Evolutionary conservation across 75 land plant species (phyloP).

Genomic region (Cryptomeria japonica): DNA sequence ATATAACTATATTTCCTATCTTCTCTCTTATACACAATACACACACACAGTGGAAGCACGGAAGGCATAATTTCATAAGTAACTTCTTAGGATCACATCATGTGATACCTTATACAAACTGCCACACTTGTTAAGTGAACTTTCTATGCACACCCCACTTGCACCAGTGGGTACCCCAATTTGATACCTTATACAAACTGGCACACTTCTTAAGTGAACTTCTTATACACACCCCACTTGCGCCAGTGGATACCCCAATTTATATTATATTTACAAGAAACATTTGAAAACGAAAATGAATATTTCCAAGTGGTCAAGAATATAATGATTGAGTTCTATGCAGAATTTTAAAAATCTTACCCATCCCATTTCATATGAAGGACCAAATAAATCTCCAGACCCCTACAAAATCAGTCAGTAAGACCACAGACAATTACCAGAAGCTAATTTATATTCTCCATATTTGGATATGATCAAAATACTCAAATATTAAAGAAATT

Average conservation of each 20-base stretch:
- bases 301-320: background rate
- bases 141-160: background rate
- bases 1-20: background rate
- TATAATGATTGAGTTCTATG: background rate
- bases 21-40: background rate
- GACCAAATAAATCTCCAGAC: background rate
- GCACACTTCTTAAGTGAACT: background rate
- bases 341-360: background rate
- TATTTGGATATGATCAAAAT: background rate
- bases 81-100: background rate
- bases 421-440: too few species aligned
- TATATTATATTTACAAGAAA: background rate
- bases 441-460: too few species aligned
- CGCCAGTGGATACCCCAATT: background rate
- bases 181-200: background rate
- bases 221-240: background rate
- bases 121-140: background rate
- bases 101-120: background rate
- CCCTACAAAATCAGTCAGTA: too few species aligned
- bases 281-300: background rate
- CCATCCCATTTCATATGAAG: background rate
- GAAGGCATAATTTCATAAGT: background rate
- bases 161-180: background rate
- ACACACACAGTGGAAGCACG: background rate
- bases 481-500: background rate